Evolutionary conservation across 352 stramenopile genomes (phyloP), one percentile per base, ranked within the genome.

Genomic region (Globisporangium solare): DNA sequence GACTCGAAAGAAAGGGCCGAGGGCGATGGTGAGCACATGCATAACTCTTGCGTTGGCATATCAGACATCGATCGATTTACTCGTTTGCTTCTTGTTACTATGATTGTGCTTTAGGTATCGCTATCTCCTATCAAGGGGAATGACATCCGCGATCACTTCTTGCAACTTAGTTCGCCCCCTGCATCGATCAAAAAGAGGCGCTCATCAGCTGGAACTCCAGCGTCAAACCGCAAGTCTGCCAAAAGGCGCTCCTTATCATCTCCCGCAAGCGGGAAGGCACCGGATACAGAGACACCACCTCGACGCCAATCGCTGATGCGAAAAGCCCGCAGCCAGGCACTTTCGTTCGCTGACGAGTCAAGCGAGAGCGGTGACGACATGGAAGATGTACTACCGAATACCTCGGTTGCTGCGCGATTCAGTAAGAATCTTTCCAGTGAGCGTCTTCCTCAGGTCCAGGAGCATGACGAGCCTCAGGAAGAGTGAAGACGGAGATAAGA

Each of bases 121-220:
- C 48, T 93, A 41, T 93, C 83, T 11, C 83, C 83, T 0, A 93
- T 93, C 56, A 89, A 88, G n/a, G 66, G 73, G 1, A 73, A 68
- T 6, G 77, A 76, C 27, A 73, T 74, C 32, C 54, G 67, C 10
- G 60, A 68, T 4, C 74, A 83, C 51, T 89, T 88, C 41, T 74
- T 89, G 60, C 74, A 69, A 52, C 65, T 92, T 18, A 74, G 70
- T 50, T 88, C 81, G 42, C 73, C 75, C n/a, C 71, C 72, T 46
- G 58, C 61, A 21, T 92, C 77, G 3, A 45, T 76, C 21, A 91
- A 88, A 60, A 69, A 70, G 14, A 73, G 76, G 40, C 56, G 64
- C 0, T 72, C 73, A 8, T 61, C 73, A 3, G 22, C 62, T 24
- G 57, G 43, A 50, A 52, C 60, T 3, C 47, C 32, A 18, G 20